Evolutionary conservation across 257 asterid genomes (phyloP), one percentile per base, ranked within the genome.

Genomic region (Handroanthus guayacan): DNA sequence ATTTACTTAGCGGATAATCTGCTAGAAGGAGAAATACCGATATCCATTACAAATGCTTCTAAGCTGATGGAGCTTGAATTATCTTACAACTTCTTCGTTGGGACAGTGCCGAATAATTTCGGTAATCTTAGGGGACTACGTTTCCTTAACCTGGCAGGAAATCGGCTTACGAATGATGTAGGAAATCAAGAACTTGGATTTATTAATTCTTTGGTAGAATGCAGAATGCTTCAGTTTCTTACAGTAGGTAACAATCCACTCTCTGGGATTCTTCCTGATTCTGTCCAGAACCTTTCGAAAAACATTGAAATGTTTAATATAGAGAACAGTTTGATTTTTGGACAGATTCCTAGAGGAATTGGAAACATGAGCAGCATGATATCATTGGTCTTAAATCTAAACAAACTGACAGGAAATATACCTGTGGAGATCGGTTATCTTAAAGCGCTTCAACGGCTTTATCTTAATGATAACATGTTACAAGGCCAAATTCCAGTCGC

Each of bases 341-440:
- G 89, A 1, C 39, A 34, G 5, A 82, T 85, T 37, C 89, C 86
- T 1, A 65, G 56, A 52, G 85, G 83, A 65, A 38, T 82, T 6
- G 86, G 86, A 36, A 85, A 85, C 77, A 68, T 85, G 62, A 82
- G 83, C 58, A 80, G 75, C 77, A 70, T 85, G 83, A 39, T 74
- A 48, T 1, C 77, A 9, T 64, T 85, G 47, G 11, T 5, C 25
- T 74, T 85, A 41, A 34, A 34, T 39, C 82, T 72, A 12, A 82
- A 85, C 82, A 75, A 70, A 8, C 76, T 85, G 45, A 72, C 66
- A 43, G 84, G 86, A 62, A 69, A 18, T 55, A 82, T 85, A 41
- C 85, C 83, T 9, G 3, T 66, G 25, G 83, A 72, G 78, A 57
- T 78, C n/a, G 83, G 83, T 25, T 16, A 58, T 62, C 80, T 82